phyloP scores from a whole-genome alignment of 768 basidiomycete genomes.

The Nevesoporus exiguus region DNA sequence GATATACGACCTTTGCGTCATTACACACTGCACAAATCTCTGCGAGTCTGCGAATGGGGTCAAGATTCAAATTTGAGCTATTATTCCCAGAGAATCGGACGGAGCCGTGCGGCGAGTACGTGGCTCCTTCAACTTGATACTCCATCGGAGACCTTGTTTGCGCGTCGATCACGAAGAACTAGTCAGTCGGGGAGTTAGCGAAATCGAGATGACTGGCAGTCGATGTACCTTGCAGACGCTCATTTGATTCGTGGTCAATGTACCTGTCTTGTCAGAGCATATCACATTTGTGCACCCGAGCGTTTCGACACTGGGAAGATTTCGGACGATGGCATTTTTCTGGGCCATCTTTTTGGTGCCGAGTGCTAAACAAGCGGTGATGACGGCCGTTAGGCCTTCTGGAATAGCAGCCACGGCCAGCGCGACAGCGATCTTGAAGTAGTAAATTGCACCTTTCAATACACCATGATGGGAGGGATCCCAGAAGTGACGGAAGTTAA shows the following conservation, averaged over 20 bases:
- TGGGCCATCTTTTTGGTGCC: constrained; percentile 99
- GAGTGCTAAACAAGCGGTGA: constrained; percentile 93
- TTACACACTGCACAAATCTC: constrained; percentile 95
- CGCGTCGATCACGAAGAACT: constrained; percentile 77
- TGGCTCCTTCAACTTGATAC: constrained; percentile 86
- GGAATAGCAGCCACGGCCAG: constrained; percentile 99
- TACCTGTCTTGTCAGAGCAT: constrained; percentile 98
- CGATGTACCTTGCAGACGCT: constrained; percentile 73
- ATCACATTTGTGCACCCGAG: constrained; percentile 98
- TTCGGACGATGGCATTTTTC: constrained; percentile 96
- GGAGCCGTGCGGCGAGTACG: constrained; percentile 82
- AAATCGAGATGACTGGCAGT: neutral
- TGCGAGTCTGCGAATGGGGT: constrained; percentile 77
- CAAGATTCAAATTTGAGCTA: constrained; percentile 56
- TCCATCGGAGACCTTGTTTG: constrained; percentile 51
- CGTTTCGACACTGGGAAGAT: constrained; percentile 95
- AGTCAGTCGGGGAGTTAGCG: constrained; percentile 5
- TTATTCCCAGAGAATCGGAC: constrained; percentile 68
- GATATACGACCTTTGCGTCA: constrained; percentile 86
- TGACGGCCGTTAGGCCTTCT: constrained; percentile 96
- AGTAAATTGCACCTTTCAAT: constrained; percentile 94
- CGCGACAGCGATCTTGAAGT: constrained; percentile 99
- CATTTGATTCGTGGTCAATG: constrained; percentile 97
- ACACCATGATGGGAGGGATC: constrained; percentile 90
- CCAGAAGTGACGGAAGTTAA: constrained; percentile 95